A percentile compares a stretch with the other conserved stretches of the same genome.
These are phyloP conservation scores for Calophaca sinica DNA, from an alignment of 306 rosid genomes.

Conservation along the genomic window DNA sequence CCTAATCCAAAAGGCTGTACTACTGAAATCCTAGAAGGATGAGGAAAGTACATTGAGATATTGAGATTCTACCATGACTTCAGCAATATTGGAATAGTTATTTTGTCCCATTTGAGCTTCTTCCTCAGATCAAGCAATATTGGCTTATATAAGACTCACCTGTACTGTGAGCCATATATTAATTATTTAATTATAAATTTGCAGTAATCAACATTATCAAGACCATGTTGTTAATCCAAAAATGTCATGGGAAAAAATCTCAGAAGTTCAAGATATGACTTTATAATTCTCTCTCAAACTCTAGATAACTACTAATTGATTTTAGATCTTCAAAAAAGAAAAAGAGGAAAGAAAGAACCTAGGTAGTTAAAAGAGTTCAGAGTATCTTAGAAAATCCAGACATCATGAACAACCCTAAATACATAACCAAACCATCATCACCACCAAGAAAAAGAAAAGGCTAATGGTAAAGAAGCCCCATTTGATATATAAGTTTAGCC, in stretches of 20 bases:
- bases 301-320: constrained; percentile 19
- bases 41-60: constrained; percentile 51
- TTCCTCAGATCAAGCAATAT: constrained; percentile 21
- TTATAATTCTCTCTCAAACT: not conserved
- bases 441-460: constrained; percentile 30
- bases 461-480: not conserved
- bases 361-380: constrained; percentile 22
- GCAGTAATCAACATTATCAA: not conserved
- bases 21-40: constrained; percentile 35
- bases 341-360: constrained; percentile 7
- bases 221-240: constrained; percentile 34
- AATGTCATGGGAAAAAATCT: constrained; percentile 6
- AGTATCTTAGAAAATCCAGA: constrained; percentile 28
- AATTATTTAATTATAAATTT: not conserved
- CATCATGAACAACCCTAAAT: constrained; percentile 40
- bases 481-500: constrained; percentile 18
- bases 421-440: constrained; percentile 11
- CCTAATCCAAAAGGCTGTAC: constrained; percentile 45
- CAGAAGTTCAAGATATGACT: constrained; percentile 27
- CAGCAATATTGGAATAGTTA: constrained; percentile 53
- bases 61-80: constrained; percentile 59
- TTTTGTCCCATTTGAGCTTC: constrained; percentile 52
- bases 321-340: not conserved
- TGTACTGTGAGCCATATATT: constrained; percentile 23
- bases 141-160: not conserved